Evolutionary conservation across 2,329 filamentous ascomycete genomes (phyloP), one percentile per base, ranked within the genome.

Genomic region (Diaporthe caulivora): DNA sequence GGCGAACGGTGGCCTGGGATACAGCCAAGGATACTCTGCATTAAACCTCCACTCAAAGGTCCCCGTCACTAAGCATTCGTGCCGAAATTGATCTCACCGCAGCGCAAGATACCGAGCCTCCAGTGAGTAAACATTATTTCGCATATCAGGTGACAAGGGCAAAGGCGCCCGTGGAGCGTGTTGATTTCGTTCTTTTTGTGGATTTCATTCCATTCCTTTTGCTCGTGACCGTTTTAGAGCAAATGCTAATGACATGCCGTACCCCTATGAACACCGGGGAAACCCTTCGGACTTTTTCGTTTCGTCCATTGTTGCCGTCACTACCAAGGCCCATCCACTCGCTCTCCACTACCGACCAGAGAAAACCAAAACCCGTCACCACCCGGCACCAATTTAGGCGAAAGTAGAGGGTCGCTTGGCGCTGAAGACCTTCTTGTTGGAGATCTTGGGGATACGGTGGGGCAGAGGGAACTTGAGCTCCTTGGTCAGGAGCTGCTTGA

Each of bases 401-500:
- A 98, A 98, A 86, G 97, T 99, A 83, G 94, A 94, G 83, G 97
- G 97, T 88, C 97, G 93, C 88, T 92, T 94, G 84, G 95, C 92
- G 85, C 93, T 91, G 90, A 97, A 99, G 86, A 98, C 85, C 92
- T 97, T 97, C 91, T 93, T 94, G 90, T 89, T 92, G 85, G 86
- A 87, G 87, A 90, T 90, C 89, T 95, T 95, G 89, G 92, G 90
- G 84, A 95, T 88, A 83, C 97, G 97, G 92, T 99, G 97, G 85
- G 97, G 97, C 80, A 99, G 94, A 86, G 97, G 97, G 94, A 99
- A 99, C 88, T 93, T 94, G 87, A 99, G 94, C 87, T 92, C 86
- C 93, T 98, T 98, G 87, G 90, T 88, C 85, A 97, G 88, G 86
- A 99, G 94, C 90, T 99, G 97, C 92, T 95, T 97, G 91, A 99